A percentile compares a stretch with the other conserved stretches of the same genome.
Conservation (phyloP, 164 flowering plant species). For the Aristolochia contorta region DNA sequence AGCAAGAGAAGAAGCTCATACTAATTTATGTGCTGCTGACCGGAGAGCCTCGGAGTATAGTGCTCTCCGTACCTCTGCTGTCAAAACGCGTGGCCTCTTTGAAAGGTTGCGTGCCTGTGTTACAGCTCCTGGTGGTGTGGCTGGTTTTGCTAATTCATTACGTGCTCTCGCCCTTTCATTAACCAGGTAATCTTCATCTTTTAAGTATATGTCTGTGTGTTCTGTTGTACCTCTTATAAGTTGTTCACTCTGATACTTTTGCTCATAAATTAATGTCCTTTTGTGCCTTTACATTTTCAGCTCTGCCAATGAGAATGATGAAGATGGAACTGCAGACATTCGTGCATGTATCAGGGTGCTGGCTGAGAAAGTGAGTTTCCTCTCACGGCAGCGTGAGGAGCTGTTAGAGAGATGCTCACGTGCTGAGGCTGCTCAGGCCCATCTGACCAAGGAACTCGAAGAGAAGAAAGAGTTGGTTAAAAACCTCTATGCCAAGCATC, state of each 20-base stretch:
- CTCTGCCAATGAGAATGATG: slow-evolving; percentile 57
- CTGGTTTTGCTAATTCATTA: slow-evolving; percentile 65
- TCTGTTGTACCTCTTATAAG: neutral
- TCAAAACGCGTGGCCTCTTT: slow-evolving; percentile 80
- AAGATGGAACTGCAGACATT: slow-evolving; percentile 67
- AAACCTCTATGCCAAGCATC: slow-evolving; percentile 69
- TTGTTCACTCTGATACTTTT: no score
- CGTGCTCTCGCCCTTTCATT: slow-evolving; percentile 74
- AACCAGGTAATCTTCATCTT: slow-evolving; percentile 47
- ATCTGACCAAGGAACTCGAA: slow-evolving; percentile 68
- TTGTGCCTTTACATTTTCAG: slow-evolving; percentile 26
- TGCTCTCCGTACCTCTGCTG: slow-evolving; percentile 80
- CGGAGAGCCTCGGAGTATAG: slow-evolving; percentile 85
- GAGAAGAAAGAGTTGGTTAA: slow-evolving; percentile 80
- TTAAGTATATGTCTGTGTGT: neutral
- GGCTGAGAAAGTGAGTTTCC: slow-evolving; percentile 72
- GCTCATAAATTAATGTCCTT: no score
- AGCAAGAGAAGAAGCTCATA: slow-evolving; percentile 98
- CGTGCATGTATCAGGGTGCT: slow-evolving; percentile 65
- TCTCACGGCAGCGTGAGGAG: slow-evolving; percentile 69
- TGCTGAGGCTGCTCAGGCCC: slow-evolving; percentile 57
- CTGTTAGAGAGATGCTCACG: slow-evolving; percentile 55
- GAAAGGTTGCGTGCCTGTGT: slow-evolving; percentile 70
- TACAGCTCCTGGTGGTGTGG: slow-evolving; percentile 48
- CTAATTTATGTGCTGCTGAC: slow-evolving; percentile 92